Percentiles rank a stretch among this genome's conserved stretches.
phyloP scores from a whole-genome alignment of 495 filamentous ascomycete genomes.

The Tuber calosporum region DNA sequence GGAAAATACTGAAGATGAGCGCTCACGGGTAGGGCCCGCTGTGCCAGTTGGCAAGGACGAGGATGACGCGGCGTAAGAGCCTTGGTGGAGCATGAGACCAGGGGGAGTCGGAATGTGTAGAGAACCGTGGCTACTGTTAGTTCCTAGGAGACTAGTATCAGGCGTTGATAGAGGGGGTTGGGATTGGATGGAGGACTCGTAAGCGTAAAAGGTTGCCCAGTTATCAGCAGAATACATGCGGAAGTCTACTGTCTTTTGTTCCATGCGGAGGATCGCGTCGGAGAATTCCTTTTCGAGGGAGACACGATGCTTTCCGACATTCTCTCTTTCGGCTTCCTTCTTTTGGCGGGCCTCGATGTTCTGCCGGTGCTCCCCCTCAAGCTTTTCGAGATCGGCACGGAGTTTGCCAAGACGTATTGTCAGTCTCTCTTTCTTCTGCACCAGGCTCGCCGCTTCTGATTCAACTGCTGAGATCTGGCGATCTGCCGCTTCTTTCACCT shows the following conservation, averaged over 20 bases:
- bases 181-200: constrained; percentile 31
- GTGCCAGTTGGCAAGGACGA: neutral
- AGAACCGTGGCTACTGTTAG: constrained; percentile 28
- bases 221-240: constrained; percentile 29
- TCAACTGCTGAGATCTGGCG: constrained; percentile 36
- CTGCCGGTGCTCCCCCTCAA: constrained; percentile 27
- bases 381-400: constrained; percentile 29
- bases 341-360: constrained; percentile 25
- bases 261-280: constrained; percentile 35
- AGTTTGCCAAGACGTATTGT: constrained; percentile 32
- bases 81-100: constrained; percentile 26
- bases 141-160: constrained; percentile 19
- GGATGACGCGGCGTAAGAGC: constrained; percentile 15
- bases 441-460: constrained; percentile 34
- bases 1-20: constrained; percentile 38
- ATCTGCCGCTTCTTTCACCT: constrained; percentile 38
- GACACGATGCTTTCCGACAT: constrained; percentile 23
- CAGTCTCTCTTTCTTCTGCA: constrained; percentile 37
- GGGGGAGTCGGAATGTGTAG: constrained; percentile 33
- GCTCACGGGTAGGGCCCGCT: constrained; percentile 21
- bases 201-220: constrained; percentile 32
- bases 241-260: constrained; percentile 35
- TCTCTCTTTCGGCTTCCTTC: constrained; percentile 29
- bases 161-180: constrained; percentile 32
- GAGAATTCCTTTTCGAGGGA: constrained; percentile 37